Evolutionary conservation across 225 moss, liverwort and hornwort genomes (phyloP), one percentile per base, ranked within the genome.

Genomic region (Pseudisothecium myosuroides): DNA sequence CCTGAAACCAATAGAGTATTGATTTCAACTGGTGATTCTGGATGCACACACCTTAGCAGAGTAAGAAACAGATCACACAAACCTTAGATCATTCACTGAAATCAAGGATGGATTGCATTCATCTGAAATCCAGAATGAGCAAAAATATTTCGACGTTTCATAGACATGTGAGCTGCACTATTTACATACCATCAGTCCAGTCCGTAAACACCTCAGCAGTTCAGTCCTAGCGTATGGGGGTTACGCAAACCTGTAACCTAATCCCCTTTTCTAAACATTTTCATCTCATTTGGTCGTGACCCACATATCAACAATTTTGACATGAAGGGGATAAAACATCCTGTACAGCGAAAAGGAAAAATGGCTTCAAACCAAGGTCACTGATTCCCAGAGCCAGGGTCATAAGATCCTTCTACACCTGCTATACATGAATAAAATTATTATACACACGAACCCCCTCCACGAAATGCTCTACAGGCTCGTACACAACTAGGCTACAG

Each of bases 281-380:
- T 59, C 83, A 78, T 83, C 83, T 86, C 82, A 63, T 79, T 79
- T 78, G 71, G 68, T 59, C 36, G 60, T 47, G 55, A 76, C 76
- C 86, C 92, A 90, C 87, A 87, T 82, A 56, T 85, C 56, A 89
- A 85, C 64, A 82, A 76, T 68, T 71, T 56, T 18, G 82, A 90
- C 92, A 69, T 85, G 82, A 34, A 85, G 20, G 67, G 61, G 87
- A 89, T 65, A 73, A 41, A 87, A 83, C 52, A 63, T 47, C 56
- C 60, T 45, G 43, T 54, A 87, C 47, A 66, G 84, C 49, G 29
- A 65, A 84, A 65, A 52, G 43, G n/a, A n/a, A 81, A 74, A 66
- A 81, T 61, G 71, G 71, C n/a, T 65, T 77, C 39, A 68, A 39
- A 56, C 84, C 56, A 54, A 39, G 68, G 80, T 73, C 29, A 49